Base-by-base conservation (phyloP, 805 yeast genomes). In the Candida nemodendra region DNA sequence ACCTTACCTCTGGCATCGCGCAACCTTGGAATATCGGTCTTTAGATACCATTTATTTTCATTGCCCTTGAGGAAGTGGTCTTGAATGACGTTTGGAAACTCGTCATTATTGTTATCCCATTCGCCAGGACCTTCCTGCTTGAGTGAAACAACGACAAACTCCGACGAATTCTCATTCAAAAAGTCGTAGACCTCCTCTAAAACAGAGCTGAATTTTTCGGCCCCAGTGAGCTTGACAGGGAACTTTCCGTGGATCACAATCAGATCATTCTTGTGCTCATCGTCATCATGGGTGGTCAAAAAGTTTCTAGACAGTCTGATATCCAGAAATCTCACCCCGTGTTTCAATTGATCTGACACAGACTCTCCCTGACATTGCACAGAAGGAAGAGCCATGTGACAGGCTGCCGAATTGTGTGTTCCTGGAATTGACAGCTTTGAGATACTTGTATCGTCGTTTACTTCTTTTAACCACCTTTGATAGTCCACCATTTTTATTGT, bases 361-460 rank as follows among this genome's bases (percentile, higher is more conserved):
- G 77, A 59, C 6, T 68, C 74, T 13, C 78, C 83, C 58, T 84
- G 93, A 57, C 93, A 84, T 55, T 79, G 82, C 21, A 84, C 90
- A 0, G 87, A 77, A 19, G 91, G 91, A 31, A 82, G 62, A 2
- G 90, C 82, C 6, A 73, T 43, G 56, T 81, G 80, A 49, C 74
- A 78, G 5, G 91, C 91, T 11, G 84, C 87, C 28, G 86, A 72
- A 56, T 84, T 84, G 64, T 84, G 93, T n/a, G 91, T 84, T n/a
- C 93, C 93, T 8, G 91, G 89, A 35, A 84, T 66, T 0, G 90
- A 67, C 36, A 84, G 66, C 39, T 71, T 63, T 3, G 82, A 68
- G 24, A 84, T 44, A 27, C 53, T 53, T 15, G 72, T 64, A 56
- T 77, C 66, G 53, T 81, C 85, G 36, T 65, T 59, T 41, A 82